Base-by-base conservation (phyloP, 768 basidiomycete species). In the Xerocomellus amylosporus region DNA sequence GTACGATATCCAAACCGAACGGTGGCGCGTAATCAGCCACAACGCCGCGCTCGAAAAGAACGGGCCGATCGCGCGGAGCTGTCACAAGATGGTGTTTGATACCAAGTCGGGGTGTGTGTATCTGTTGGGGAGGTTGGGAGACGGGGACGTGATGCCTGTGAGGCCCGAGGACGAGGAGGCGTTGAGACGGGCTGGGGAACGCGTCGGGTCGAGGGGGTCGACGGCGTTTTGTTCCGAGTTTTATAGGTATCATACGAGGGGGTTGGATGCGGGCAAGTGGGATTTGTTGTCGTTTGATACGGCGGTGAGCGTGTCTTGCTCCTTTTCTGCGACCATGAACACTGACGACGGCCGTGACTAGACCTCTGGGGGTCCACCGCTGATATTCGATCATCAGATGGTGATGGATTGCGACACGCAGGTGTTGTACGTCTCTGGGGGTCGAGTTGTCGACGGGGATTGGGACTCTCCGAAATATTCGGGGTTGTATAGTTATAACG, bases 21-120 rank as follows among this genome's bases (percentile, higher is more conserved):
- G 75, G 47, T 93, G 90, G 90, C 72, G 71, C 8, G 60, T 84
- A 19, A 72, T 90, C 41, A 83, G 83, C 55, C 73, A 75, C 20
- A 75, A 73, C 39, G 85, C 86, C 1, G 73, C 78, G 1, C 61
- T 70, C 24, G 84, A 87, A 34, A 73, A 73, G 50, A 82, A 86
- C 49, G 89, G 87, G 1, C 90, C 90, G 9, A 79, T 81, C 2
- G 77, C 87, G 4, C 76, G 90, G 28, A 84, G 84, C 9, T 91
- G 90, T 63, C 90, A 91, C 63, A 89, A 87, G 72, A 90, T 90
- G 85, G 83, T 81, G 17, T 90, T 88, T 62, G 88, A 91, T 60
- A 72, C 75, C n/a, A 80, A 78, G 67, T 84, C 83, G 0, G 87
- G 85, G 2, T 77, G 75, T 53, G 85, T 92, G 19, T 92, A 88